Base-by-base conservation (phyloP, 768 basidiomycete species). In the Lactarius sp. region DNA sequence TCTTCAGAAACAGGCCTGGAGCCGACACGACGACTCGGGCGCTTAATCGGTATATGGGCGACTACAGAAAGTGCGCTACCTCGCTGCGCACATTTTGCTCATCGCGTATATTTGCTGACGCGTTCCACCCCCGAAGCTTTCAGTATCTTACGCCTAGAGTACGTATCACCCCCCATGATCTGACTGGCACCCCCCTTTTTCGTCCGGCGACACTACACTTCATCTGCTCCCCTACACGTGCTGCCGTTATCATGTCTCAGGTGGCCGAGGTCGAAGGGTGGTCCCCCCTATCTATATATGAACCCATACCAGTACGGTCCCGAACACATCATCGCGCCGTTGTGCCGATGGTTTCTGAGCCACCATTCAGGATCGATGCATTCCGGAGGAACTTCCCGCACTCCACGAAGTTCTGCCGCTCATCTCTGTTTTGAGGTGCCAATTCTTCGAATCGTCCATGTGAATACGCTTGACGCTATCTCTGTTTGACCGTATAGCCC, bases 221-320 rank as follows among this genome's bases (percentile, higher is more conserved):
- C 69, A 85, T 94, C 22, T 95, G 92, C 71, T 92, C 92, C 4
- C 92, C 94, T 0, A 71, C 77, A 1, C 82, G 94, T 49, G 90
- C 91, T 4, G 72, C 77, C 14, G 76, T 76, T 5, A 87, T 95
- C 61, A 76, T 90, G 65, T 78, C 81, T 41, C 87, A 94, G 72
- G 79, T 88, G 13, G 71, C 76, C 4, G 71, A 77, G 55, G 73
- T 83, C 12, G 71, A 76, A 3, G 79, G 70, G 10, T 93, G 92
- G 90, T 69, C 75, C 8, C 88, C 93, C 5, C 76, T 76, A 51
- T 80, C 83, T 1, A 84, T 94, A 49, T 96, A 87, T 68, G 93
- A 95, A 74, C 94, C 94, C 1, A 89, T 94, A 66, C 92, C 92
- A 61, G 92, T 92, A 54, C 61, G 84, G 22, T 56, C 51, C 34